A percentile compares a stretch with the other conserved stretches of the same genome.
These are phyloP conservation scores for Fusarium veterinarium DNA, from an alignment of 2,329 filamentous ascomycete genomes.

Conservation along the genomic window DNA sequence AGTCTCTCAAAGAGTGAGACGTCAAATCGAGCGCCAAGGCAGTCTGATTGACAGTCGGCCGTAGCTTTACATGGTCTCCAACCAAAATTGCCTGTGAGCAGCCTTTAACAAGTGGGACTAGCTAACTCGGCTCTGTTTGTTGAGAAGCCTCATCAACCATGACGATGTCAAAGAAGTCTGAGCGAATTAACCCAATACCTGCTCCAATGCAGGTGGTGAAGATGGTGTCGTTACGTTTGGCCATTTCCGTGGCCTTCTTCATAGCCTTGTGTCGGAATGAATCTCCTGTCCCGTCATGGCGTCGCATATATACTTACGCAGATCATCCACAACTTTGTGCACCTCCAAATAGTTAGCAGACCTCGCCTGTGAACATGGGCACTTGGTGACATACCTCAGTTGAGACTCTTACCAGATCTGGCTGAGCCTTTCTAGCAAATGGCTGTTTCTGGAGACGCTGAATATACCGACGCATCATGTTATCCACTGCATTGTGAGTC, in stretches of 20 bases:
- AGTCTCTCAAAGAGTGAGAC: constrained; percentile 58
- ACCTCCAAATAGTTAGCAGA: constrained; percentile 36
- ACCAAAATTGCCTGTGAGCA: constrained; percentile 57
- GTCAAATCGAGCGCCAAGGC: constrained; percentile 51
- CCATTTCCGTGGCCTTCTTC: constrained; percentile 52
- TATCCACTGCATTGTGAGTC: constrained; percentile 59
- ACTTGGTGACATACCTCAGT: constrained; percentile 10
- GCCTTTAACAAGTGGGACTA: constrained; percentile 56
- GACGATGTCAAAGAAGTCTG: constrained; percentile 53
- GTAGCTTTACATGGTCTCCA: constrained; percentile 59
- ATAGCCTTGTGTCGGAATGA: constrained; percentile 44
- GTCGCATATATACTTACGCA: constrained; percentile 52
- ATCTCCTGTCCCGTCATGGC: constrained; percentile 48
- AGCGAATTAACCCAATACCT: constrained; percentile 54
- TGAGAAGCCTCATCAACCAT: constrained; percentile 61
- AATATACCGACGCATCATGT: constrained; percentile 53
- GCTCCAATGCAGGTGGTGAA: constrained; percentile 59
- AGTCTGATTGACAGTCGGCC: constrained; percentile 55
- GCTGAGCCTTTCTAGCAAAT: not conserved
- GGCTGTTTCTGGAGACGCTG: not conserved
- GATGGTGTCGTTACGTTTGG: constrained; percentile 52
- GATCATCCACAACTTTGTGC: constrained; percentile 49
- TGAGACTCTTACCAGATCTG: constrained; percentile 15
- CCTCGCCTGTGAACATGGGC: fast-evolving
- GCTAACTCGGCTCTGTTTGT: constrained; percentile 55